Conservation (phyloP, 2,329 filamentous ascomycete genomes). For the Paraphoma sp. region DNA sequence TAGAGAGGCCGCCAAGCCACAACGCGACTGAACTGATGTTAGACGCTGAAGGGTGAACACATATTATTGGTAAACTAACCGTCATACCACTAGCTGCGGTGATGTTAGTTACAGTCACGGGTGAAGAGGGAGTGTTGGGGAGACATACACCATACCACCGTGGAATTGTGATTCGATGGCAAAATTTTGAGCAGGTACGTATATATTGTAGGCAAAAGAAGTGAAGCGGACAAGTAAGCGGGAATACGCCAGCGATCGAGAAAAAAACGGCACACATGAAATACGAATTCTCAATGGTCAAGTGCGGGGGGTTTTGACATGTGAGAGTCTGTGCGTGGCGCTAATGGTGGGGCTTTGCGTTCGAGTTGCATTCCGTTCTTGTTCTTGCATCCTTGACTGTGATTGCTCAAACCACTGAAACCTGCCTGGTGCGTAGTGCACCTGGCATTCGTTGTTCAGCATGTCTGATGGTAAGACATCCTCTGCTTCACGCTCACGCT, state of each 20-base stretch:
- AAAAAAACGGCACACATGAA: not conserved
- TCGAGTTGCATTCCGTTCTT: not conserved
- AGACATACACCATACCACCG: constrained; percentile 37
- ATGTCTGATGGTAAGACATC: constrained; percentile 1
- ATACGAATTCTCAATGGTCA: too few species aligned
- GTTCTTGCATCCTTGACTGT: not conserved
- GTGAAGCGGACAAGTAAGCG: not conserved
- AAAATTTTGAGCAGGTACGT: not conserved
- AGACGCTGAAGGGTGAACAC: not conserved
- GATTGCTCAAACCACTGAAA: not conserved
- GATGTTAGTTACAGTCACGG: not conserved
- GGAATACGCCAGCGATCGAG: not conserved
- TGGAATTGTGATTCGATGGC: constrained; percentile 24
- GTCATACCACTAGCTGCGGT: constrained; percentile 45
- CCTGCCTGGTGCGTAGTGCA: not conserved
- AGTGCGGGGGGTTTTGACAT: constrained; percentile 9
- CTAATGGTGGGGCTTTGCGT: constrained; percentile 12
- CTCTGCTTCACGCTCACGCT: not conserved
- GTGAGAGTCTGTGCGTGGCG: constrained; percentile 22
- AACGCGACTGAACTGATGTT: constrained; percentile 36
- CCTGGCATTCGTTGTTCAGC: not conserved
- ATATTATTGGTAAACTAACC: not conserved
- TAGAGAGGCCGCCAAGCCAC: constrained; percentile 37
- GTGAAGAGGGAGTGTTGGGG: not conserved
- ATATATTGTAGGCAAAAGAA: constrained; percentile 1